phyloP scores from a whole-genome alignment of 140 eudicot species.

The Stevia rebaudiana region DNA sequence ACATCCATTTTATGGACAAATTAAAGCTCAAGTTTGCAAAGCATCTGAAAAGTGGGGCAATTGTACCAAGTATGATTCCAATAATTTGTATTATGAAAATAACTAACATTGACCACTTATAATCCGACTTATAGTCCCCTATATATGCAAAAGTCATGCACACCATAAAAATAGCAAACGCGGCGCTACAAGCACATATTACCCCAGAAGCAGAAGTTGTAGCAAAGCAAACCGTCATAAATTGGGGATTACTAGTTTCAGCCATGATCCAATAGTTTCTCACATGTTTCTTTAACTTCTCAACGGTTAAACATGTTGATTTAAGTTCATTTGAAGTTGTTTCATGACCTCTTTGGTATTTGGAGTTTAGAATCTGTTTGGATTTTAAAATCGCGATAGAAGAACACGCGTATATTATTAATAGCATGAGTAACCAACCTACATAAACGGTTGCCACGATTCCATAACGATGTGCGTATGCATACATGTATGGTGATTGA shows the following conservation, averaged over 20 bases:
- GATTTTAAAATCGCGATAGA: slow-evolving; percentile 10
- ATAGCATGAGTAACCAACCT: slow-evolving; percentile 8
- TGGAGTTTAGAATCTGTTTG: background rate
- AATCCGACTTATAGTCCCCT: slow-evolving; percentile 6
- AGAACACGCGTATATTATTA: background rate
- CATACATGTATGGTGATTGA: background rate
- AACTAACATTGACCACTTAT: slow-evolving; percentile 1
- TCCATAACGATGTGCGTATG: background rate
- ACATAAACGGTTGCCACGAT: background rate
- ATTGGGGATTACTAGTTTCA: slow-evolving; percentile 3
- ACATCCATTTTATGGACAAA: background rate
- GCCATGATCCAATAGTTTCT: slow-evolving; percentile 10
- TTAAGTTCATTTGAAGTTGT: background rate
- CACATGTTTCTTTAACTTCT: slow-evolving; percentile 7
- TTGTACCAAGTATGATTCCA: slow-evolving; percentile 13
- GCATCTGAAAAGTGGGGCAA: slow-evolving; percentile 27
- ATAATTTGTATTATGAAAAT: background rate
- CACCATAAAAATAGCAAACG: background rate
- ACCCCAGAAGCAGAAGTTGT: background rate
- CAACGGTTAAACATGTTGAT: background rate
- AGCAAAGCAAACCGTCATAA: slow-evolving; percentile 11
- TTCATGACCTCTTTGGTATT: background rate
- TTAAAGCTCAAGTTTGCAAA: slow-evolving; percentile 1
- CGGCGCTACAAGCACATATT: background rate
- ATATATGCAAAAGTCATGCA: background rate